phyloP scores from a whole-genome alignment of 1,284 basidiomycete genomes.

The Rugiboletus extremiorientalis region DNA sequence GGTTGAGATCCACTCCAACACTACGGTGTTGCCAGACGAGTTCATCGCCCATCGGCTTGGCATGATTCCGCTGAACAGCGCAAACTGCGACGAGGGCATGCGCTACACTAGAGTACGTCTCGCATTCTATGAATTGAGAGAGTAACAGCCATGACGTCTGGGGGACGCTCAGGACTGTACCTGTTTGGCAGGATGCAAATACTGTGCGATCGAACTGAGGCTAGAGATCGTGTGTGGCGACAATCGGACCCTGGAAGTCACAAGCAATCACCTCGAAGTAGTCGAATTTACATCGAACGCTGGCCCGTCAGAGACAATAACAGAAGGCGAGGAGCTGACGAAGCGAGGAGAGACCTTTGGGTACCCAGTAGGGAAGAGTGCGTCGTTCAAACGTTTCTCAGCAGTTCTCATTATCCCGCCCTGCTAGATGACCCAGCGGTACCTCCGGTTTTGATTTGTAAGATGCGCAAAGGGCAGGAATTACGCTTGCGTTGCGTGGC shows the following conservation, averaged over 20 bases:
- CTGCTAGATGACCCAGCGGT: slow-evolving; percentile 55
- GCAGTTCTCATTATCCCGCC: not conserved
- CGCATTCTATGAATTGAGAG: not conserved
- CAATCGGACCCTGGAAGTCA: slow-evolving; percentile 75
- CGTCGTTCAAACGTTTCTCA: slow-evolving; percentile 23
- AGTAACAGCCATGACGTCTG: slow-evolving; percentile 9
- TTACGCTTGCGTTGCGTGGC: slow-evolving; percentile 87
- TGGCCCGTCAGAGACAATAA: slow-evolving; percentile 34
- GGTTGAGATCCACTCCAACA: slow-evolving; percentile 92
- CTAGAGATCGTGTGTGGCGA: slow-evolving; percentile 75
- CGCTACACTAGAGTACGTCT: slow-evolving; percentile 73
- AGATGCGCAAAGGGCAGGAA: slow-evolving; percentile 94
- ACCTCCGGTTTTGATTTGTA: slow-evolving; percentile 83
- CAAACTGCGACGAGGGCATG: slow-evolving; percentile 82
- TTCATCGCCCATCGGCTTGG: slow-evolving; percentile 96
- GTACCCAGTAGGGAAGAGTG: slow-evolving; percentile 84
- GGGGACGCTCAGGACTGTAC: slow-evolving; percentile 69
- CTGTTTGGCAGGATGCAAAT: slow-evolving; percentile 75
- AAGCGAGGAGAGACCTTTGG: slow-evolving; percentile 81
- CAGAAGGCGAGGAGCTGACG: slow-evolving; percentile 65
- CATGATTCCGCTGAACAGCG: slow-evolving; percentile 88
- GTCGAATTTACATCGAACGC: slow-evolving; percentile 43
- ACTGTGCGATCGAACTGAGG: slow-evolving; percentile 76
- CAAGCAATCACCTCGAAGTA: slow-evolving; percentile 75
- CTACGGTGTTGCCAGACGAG: slow-evolving; percentile 94